These are phyloP conservation scores for Phytophthora aleatoria DNA, from an alignment of 352 stramenopile genomes.

Conservation along the genomic window DNA sequence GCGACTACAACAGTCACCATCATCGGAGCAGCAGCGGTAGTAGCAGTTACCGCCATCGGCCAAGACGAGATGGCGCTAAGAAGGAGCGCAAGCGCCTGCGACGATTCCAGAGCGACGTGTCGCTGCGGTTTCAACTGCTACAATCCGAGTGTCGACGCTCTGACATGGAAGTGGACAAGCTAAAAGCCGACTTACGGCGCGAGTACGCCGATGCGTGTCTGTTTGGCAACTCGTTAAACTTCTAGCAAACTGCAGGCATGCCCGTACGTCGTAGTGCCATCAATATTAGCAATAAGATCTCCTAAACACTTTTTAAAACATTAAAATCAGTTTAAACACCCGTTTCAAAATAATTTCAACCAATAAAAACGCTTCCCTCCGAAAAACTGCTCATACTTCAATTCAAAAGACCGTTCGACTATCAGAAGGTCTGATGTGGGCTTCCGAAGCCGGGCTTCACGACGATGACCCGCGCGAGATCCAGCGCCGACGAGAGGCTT, in stretches of 20 bases:
- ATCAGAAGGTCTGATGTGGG: slow-evolving; percentile 49
- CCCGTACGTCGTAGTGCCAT: too few relatives aligned
- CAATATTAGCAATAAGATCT: neutral
- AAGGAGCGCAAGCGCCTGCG: slow-evolving; percentile 55
- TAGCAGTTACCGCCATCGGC: slow-evolving; percentile 3
- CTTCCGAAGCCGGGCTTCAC: slow-evolving; percentile 35
- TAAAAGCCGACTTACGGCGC: slow-evolving; percentile 56
- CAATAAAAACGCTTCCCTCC: slow-evolving; percentile 52
- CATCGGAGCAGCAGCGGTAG: slow-evolving; percentile 12
- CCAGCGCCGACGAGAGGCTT: slow-evolving; percentile 63
- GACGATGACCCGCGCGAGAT: slow-evolving; percentile 42
- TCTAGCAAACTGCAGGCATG: slow-evolving; percentile 6
- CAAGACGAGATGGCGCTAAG: slow-evolving; percentile 21
- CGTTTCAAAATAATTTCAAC: slow-evolving; percentile 2
- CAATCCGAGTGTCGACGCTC: slow-evolving; percentile 60
- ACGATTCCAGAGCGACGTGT: slow-evolving; percentile 51
- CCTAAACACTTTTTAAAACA: neutral
- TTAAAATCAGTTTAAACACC: slow-evolving; percentile 3
- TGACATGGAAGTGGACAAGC: slow-evolving; percentile 59
- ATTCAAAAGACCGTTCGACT: slow-evolving; percentile 9
- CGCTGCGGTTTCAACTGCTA: slow-evolving; percentile 61
- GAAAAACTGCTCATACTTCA: slow-evolving; percentile 21
- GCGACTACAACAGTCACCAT: slow-evolving; percentile 11
- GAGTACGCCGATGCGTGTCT: slow-evolving; percentile 75
- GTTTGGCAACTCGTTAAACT: slow-evolving; percentile 47